Evolutionary conservation across 108 stramenopile genomes (phyloP).

Genomic region (Pseudonitzschia delicatissima): DNA sequence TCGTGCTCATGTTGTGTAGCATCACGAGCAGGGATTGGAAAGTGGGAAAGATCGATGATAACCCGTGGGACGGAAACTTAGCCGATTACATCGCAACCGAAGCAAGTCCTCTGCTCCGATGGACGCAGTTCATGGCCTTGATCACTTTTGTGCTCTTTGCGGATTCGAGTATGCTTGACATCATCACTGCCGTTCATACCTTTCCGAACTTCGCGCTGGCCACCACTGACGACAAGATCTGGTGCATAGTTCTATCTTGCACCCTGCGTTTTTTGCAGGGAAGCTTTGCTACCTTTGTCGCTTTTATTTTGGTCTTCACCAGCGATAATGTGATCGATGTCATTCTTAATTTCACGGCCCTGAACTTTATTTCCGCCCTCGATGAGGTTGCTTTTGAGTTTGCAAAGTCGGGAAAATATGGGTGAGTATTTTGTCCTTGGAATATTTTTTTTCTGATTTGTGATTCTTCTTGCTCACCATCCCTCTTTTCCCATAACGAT

Average conservation of each 20-base stretch:
- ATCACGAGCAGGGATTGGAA: not conserved
- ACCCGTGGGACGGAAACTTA: not conserved
- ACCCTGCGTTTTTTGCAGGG: not conserved
- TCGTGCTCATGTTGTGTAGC: not conserved
- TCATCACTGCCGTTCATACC: not conserved
- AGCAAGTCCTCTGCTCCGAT: not conserved
- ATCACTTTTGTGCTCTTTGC: not conserved
- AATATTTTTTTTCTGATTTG: too few relatives aligned
- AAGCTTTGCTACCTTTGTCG: not conserved
- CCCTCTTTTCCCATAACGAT: too few relatives aligned
- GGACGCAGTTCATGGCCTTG: not conserved
- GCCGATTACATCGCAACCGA: not conserved
- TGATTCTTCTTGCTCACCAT: too few relatives aligned
- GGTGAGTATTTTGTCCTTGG: too few relatives aligned
- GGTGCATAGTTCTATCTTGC: not conserved
- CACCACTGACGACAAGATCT: not conserved
- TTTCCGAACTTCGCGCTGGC: not conserved
- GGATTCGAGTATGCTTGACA: not conserved
- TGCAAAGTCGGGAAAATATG: not conserved
- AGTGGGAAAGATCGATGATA: not conserved
- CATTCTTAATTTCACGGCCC: not conserved
- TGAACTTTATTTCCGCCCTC: not conserved
- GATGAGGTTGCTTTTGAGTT: constrained; percentile 6
- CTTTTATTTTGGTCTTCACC: not conserved
- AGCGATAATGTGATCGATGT: not conserved